phyloP scores from a whole-genome alignment of 805 yeast genomes.

The Trichomonascus vanleenenianus region DNA sequence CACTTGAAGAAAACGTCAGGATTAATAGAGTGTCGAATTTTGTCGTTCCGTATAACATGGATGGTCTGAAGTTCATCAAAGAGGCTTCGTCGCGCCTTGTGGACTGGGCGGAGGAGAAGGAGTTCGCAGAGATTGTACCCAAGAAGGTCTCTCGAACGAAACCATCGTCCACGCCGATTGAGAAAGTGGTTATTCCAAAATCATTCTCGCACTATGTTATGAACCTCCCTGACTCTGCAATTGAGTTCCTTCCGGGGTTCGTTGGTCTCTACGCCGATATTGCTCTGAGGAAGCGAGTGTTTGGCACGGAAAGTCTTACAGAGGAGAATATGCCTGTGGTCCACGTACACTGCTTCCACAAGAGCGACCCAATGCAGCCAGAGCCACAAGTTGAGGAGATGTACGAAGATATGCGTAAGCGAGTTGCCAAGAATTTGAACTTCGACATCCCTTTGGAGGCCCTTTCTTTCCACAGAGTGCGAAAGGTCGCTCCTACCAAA shows the following conservation, averaged over 20 bases:
- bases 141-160: slow-evolving; percentile 28
- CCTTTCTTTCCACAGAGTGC: slow-evolving; percentile 68
- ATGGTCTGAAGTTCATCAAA: slow-evolving; percentile 76
- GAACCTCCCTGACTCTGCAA: slow-evolving; percentile 93
- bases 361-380: slow-evolving; percentile 66
- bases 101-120: slow-evolving; percentile 37
- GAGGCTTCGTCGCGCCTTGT: slow-evolving; percentile 46
- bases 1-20: slow-evolving; percentile 55
- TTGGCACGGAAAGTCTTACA: slow-evolving; percentile 8
- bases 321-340: slow-evolving; percentile 49
- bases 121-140: slow-evolving; percentile 16
- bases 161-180: slow-evolving; percentile 30
- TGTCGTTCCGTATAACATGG: slow-evolving; percentile 60
- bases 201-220: slow-evolving; percentile 71
- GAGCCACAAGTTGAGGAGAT: slow-evolving; percentile 66
- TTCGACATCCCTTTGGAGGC: slow-evolving; percentile 38
- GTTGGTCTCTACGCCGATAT: slow-evolving; percentile 56
- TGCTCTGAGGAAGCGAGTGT: slow-evolving; percentile 8
- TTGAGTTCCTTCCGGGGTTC: slow-evolving; percentile 71
- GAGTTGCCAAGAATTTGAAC: slow-evolving; percentile 40
- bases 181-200: slow-evolving; percentile 36
- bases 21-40: slow-evolving; percentile 54
- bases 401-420: slow-evolving; percentile 53
- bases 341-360: slow-evolving; percentile 90
- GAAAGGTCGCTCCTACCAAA: slow-evolving; percentile 94